Conservation (phyloP, 202 grass and related monocot genomes). For the Carex sylvatica region DNA sequence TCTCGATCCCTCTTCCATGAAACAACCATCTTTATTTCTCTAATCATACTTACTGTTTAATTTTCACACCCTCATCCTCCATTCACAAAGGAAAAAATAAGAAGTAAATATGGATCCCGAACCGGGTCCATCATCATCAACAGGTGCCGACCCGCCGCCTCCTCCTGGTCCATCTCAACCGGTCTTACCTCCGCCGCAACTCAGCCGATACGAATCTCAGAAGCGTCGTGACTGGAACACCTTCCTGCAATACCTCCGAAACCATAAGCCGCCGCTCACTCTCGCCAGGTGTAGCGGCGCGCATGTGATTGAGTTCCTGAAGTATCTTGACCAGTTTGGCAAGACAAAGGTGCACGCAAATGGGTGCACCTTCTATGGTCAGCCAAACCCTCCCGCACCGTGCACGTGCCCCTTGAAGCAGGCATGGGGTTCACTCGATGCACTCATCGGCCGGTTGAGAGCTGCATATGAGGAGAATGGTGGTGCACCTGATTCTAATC, state of each 20-base stretch:
- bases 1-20: conserved; percentile 27
- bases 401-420: conserved; percentile 85
- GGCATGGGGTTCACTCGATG: conserved; percentile 96
- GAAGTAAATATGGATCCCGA: conserved; percentile 39
- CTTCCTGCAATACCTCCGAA: conserved; percentile 95
- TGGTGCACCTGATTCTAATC: conserved; percentile 83
- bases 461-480: conserved; percentile 97
- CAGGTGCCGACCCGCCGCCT: neutral
- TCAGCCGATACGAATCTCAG: conserved; percentile 94
- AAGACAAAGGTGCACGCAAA: conserved; percentile 92
- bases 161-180: conserved; percentile 13
- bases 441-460: conserved; percentile 88
- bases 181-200: conserved; percentile 26
- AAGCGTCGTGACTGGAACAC: conserved; percentile 98
- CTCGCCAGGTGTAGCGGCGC: conserved; percentile 92
- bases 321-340: conserved; percentile 97
- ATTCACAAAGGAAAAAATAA: conserved; percentile 27
- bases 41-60: conserved; percentile 29
- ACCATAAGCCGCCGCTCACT: conserved; percentile 92
- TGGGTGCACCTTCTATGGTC: conserved; percentile 80
- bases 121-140: conserved; percentile 6
- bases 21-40: conserved; percentile 26
- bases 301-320: conserved; percentile 94
- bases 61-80: neutral
- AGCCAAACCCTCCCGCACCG: conserved; percentile 63